A percentile compares a stretch with the other conserved stretches of the same genome.
These are phyloP conservation scores for Lasiosphaeria hispida DNA, from an alignment of 495 filamentous ascomycete species.

Conservation along the genomic window DNA sequence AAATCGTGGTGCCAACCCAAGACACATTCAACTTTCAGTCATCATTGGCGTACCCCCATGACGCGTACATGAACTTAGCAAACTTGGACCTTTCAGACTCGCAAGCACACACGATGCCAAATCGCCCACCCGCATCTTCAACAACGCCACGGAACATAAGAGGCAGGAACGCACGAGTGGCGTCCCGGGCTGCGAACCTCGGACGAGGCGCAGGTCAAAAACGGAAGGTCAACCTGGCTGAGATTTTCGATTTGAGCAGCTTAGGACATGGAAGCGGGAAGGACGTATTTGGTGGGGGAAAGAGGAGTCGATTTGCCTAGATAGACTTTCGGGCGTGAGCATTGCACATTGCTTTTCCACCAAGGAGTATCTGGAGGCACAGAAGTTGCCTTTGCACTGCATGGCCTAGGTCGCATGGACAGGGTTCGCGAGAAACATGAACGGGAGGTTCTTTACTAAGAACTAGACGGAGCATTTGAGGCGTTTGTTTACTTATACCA, in stretches of 20 bases:
- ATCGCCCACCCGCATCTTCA: conserved; percentile 46
- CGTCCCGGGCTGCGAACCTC: conserved; percentile 44
- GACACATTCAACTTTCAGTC: conserved; percentile 73
- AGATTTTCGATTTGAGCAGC: conserved; percentile 79
- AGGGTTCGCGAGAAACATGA: too few relatives aligned
- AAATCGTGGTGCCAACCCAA: conserved; percentile 39
- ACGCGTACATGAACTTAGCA: conserved; percentile 60
- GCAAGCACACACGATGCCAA: conserved; percentile 27
- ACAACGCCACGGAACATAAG: conserved; percentile 49
- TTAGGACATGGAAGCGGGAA: conserved; percentile 55
- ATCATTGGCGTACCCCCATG: conserved; percentile 64
- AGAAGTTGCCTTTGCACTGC: conserved; percentile 1
- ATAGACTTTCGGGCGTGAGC: too few relatives aligned
- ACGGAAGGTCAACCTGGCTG: conserved; percentile 69
- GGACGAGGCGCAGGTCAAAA: conserved; percentile 70
- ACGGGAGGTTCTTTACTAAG: neutral
- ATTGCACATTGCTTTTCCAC: too few relatives aligned
- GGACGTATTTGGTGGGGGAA: conserved; percentile 65
- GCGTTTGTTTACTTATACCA: neutral
- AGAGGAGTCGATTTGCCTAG: conserved; percentile 49
- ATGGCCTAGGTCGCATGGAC: neutral
- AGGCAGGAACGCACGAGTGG: conserved; percentile 33
- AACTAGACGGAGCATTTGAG: conserved; percentile 9
- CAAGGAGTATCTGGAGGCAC: neutral
- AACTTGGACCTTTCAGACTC: conserved; percentile 51